These are phyloP conservation scores for Colletotrichum ledebouriae DNA, from an alignment of 2,329 filamentous ascomycete genomes.

Conservation along the genomic window DNA sequence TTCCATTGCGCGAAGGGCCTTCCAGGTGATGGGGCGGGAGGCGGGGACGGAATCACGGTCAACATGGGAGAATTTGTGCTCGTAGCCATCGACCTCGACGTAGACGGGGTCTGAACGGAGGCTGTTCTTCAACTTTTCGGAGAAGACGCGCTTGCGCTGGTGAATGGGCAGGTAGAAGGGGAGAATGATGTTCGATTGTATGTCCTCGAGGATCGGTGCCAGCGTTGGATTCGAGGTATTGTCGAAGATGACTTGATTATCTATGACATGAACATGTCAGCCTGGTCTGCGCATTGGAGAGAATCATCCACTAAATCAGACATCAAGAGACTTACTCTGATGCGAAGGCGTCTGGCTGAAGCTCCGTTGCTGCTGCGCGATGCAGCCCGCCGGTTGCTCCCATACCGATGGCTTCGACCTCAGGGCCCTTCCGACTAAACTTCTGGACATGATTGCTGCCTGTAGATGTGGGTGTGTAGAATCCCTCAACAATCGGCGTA, in stretches of 20 bases:
- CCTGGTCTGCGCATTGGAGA: neutral
- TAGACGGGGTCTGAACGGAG: constrained; percentile 68
- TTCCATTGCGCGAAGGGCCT: constrained; percentile 61
- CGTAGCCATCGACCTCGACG: constrained; percentile 70
- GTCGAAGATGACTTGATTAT: constrained; percentile 59
- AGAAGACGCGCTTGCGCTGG: constrained; percentile 68
- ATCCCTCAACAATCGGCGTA: neutral
- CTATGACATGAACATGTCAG: constrained; percentile 1
- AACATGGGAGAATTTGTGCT: constrained; percentile 64
- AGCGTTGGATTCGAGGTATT: constrained; percentile 67
- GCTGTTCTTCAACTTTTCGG: constrained; percentile 58
- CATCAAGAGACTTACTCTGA: constrained; percentile 23
- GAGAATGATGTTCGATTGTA: constrained; percentile 72
- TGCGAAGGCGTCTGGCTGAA: constrained; percentile 39
- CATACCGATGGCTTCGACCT: constrained; percentile 38
- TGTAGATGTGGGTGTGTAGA: constrained; percentile 1
- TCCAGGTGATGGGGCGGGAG: constrained; percentile 54
- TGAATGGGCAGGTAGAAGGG: constrained; percentile 68
- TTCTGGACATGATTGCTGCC: constrained; percentile 34
- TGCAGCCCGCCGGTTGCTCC: constrained; percentile 37
- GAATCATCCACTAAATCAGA: neutral
- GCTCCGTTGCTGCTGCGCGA: constrained; percentile 39
- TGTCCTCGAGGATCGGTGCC: constrained; percentile 62
- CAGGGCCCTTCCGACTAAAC: constrained; percentile 39
- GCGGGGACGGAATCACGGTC: constrained; percentile 59